Evolutionary conservation across 2,329 filamentous ascomycete genomes (phyloP).

Genomic region (Juglanconis sp.): DNA sequence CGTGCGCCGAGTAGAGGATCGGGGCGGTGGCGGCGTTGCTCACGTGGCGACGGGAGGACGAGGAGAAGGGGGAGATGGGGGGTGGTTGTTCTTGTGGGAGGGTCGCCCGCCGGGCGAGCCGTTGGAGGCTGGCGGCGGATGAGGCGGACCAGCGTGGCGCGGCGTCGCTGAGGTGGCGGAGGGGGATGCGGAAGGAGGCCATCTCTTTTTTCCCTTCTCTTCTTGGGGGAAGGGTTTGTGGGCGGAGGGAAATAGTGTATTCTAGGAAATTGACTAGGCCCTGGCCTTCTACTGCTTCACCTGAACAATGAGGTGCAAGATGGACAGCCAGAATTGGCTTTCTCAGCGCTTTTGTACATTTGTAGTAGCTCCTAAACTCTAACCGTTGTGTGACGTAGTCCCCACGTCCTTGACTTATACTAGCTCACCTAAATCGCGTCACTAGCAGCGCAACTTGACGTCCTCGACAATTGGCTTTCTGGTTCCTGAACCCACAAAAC

Average conservation of each 20-base stretch:
- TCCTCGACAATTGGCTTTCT: not conserved
- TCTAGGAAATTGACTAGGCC: too few relatives aligned
- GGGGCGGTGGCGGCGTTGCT: constrained; percentile 38
- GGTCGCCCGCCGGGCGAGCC: too few relatives aligned
- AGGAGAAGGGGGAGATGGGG: too few relatives aligned
- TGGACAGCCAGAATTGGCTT: not conserved
- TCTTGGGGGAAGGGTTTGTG: not conserved
- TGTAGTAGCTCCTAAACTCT: too few relatives aligned
- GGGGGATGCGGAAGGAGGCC: constrained; percentile 2
- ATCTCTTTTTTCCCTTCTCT: not conserved
- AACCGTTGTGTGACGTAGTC: too few relatives aligned
- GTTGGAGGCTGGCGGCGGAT: not conserved
- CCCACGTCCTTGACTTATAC: too few relatives aligned
- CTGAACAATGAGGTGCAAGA: too few relatives aligned
- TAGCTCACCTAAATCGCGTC: not conserved
- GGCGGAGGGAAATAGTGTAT: not conserved
- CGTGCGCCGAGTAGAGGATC: constrained; percentile 34
- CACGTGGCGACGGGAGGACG: not conserved
- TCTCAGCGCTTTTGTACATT: not conserved
- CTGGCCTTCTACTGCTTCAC: too few relatives aligned
- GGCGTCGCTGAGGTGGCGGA: not conserved
- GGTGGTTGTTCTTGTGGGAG: too few relatives aligned
- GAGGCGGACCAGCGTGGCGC: not conserved
- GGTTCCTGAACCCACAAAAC: too few relatives aligned
- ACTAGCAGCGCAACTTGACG: not conserved